These are phyloP conservation scores for Suillus brevipes DNA, from an alignment of 768 basidiomycete species.

Conservation along the genomic window DNA sequence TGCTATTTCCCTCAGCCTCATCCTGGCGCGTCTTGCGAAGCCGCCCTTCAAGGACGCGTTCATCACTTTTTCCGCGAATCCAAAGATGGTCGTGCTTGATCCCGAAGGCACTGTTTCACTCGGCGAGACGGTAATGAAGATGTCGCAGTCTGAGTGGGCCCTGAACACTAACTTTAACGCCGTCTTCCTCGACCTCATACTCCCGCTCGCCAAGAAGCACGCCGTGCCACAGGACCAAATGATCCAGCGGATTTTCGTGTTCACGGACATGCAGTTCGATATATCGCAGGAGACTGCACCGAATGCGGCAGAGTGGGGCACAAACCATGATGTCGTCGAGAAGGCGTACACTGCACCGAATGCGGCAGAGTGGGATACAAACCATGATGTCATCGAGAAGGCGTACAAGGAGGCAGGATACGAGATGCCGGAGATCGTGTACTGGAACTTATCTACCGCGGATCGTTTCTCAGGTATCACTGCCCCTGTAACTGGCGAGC, in stretches of 20 bases:
- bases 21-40: conserved; percentile 60
- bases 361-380: conserved; percentile 53
- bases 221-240: conserved; percentile 65
- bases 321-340: conserved; percentile 59
- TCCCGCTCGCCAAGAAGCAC: conserved; percentile 58
- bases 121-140: conserved; percentile 35
- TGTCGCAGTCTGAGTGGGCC: conserved; percentile 43
- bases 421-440: conserved; percentile 71
- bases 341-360: conserved; percentile 43
- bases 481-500: conserved; percentile 50
- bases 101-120: conserved; percentile 36
- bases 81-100: conserved; percentile 52
- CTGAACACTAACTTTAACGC: conserved; percentile 64
- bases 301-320: conserved; percentile 45
- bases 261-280: conserved; percentile 82
- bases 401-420: conserved; percentile 65
- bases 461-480: conserved; percentile 25
- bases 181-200: conserved; percentile 61
- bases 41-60: conserved; percentile 66
- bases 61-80: conserved; percentile 64
- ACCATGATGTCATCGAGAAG: conserved; percentile 54
- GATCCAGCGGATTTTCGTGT: conserved; percentile 75
- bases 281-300: conserved; percentile 11
- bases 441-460: conserved; percentile 56
- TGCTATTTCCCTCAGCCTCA: conserved; percentile 62